Evolutionary conservation across 2,329 filamentous ascomycete genomes (phyloP), one percentile per base, ranked within the genome.

Genomic region (Allantophomopsis lycopodina): DNA sequence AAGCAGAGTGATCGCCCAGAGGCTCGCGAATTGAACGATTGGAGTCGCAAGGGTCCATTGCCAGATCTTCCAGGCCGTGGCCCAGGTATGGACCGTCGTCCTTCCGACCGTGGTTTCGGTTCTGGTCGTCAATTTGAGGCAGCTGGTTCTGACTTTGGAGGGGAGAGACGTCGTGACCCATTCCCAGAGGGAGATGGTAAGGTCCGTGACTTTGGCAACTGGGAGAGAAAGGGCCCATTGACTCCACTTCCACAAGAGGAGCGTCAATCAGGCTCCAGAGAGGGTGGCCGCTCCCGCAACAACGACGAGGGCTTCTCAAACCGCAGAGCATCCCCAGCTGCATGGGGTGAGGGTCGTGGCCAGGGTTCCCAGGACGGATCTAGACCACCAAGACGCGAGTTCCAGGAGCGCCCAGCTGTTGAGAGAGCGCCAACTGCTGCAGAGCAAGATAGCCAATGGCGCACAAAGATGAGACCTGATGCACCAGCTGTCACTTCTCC

Each of bases 401-500:
- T 83, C 57, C 69, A 73, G 44, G 80, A 85, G 45, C 75, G 78
- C 45, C 74, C 79, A 11, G 70, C 71, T 38, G 59, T 66, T 13
- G 81, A 85, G 56, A 75, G 84, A 50, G 70, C 71, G 38, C 83
- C 83, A 16, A 96, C 84, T 41, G 91, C 91, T 32, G 83, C 91
- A 37, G 91, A 98, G 44, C 76, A 84, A 55, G 91, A 96, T 58
- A 93, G 79, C 63, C 79, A 94, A 62, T 98, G 91, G 91, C 82
- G 91, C 52, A 70, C 73, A 49, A 83, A 74, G 61, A 96, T 96
- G 88, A 82, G 78, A 49, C 85, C 89, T n/a, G 88, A 93, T 52
- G 48, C 52, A 30, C 53, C 57, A 39, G 49, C 54, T 3, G 63
- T 61, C 37, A 75, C 76, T 58, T 77, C 80, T 11, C 71, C 79